phyloP scores from a whole-genome alignment of 2,329 filamentous ascomycete species.

The Cladorrhinum sp. region DNA sequence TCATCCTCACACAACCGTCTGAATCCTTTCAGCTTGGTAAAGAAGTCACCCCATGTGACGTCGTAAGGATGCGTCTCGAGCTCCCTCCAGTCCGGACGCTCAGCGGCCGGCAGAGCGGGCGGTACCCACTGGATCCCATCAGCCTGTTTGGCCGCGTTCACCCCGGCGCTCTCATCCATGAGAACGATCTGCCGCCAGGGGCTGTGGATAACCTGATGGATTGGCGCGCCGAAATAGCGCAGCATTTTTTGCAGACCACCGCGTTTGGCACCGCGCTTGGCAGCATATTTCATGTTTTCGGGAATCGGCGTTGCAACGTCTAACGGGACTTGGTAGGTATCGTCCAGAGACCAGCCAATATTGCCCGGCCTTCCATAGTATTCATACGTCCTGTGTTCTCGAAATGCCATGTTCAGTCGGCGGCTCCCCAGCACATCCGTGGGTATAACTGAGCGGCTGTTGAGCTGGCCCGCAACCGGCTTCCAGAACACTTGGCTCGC shows the following conservation, averaged over 20 bases:
- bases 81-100: not conserved
- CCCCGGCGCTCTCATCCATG: constrained; percentile 27
- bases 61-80: constrained; percentile 23
- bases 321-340: constrained; percentile 27
- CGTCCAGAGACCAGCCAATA: constrained; percentile 16
- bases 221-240: constrained; percentile 36
- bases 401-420: constrained; percentile 31
- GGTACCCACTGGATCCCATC: constrained; percentile 26
- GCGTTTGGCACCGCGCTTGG: constrained; percentile 42
- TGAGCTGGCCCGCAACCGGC: not conserved
- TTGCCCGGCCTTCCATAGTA: constrained; percentile 29
- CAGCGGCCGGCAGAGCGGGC: not conserved
- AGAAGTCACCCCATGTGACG: constrained; percentile 12
- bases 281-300: constrained; percentile 17
- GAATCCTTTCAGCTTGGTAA: constrained; percentile 1
- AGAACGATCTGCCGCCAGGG: constrained; percentile 39
- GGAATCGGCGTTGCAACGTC: not conserved
- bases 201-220: constrained; percentile 38
- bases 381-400: constrained; percentile 38
- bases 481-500: not conserved
- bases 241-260: constrained; percentile 45
- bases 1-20: constrained; percentile 10
- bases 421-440: not conserved
- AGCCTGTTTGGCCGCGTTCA: constrained; percentile 24
- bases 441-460: not conserved